These are phyloP conservation scores for Echria macrotheca DNA, from an alignment of 495 filamentous ascomycete species.

Conservation along the genomic window DNA sequence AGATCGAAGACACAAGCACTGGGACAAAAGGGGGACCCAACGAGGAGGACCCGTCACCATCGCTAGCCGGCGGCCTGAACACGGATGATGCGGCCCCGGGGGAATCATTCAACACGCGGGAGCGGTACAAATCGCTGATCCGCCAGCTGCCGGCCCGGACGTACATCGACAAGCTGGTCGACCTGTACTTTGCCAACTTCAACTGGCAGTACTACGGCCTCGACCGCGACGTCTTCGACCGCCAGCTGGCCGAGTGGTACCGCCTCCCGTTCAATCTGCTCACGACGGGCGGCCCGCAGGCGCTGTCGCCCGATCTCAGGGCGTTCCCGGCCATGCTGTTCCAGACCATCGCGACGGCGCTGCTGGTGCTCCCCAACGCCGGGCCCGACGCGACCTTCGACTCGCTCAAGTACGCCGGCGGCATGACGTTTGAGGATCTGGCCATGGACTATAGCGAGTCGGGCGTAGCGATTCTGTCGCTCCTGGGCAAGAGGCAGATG, in stretches of 20 bases:
- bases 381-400: slow-evolving; percentile 43
- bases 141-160: slow-evolving; percentile 48
- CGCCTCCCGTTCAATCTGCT: slow-evolving; percentile 41
- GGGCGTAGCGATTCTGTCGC: slow-evolving; percentile 44
- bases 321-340: slow-evolving; percentile 54
- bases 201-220: slow-evolving; percentile 57
- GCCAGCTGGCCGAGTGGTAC: slow-evolving; percentile 48
- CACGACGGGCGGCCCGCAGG: slow-evolving; percentile 34
- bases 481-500: slow-evolving; percentile 52
- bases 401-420: slow-evolving; percentile 51
- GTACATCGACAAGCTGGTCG: slow-evolving; percentile 49
- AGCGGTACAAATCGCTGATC: slow-evolving; percentile 49
- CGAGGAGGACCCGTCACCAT: too few relatives aligned
- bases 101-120: slow-evolving; percentile 17
- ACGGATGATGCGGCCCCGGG: slow-evolving; percentile 7
- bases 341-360: slow-evolving; percentile 48
- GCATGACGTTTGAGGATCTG: slow-evolving; percentile 55
- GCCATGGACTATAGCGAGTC: slow-evolving; percentile 55
- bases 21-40: too few relatives aligned
- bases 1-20: slow-evolving; percentile 39
- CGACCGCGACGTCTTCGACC: slow-evolving; percentile 47
- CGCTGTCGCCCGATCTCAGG: slow-evolving; percentile 37
- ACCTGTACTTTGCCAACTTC: slow-evolving; percentile 50
- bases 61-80: slow-evolving; percentile 11
- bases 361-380: slow-evolving; percentile 49